Percentiles rank a stretch among this genome's conserved stretches.
These are phyloP conservation scores for Suhomyces emberorum DNA, from an alignment of 805 yeast species.

Conservation along the genomic window DNA sequence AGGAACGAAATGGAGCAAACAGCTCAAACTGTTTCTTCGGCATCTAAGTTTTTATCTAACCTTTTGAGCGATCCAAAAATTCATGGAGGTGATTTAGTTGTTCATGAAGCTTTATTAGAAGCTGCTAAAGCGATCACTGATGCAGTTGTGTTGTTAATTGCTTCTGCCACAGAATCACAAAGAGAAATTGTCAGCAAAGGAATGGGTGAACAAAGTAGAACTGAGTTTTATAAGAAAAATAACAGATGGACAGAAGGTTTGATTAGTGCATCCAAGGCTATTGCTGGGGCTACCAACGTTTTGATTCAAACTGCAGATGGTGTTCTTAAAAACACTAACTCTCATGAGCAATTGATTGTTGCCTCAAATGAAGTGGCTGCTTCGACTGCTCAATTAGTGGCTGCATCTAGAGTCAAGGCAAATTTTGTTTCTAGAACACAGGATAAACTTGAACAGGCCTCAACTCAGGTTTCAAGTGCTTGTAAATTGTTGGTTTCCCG, in stretches of 20 bases:
- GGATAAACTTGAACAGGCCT: conserved; percentile 65
- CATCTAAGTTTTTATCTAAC: conserved; percentile 55
- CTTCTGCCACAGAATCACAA: conserved; percentile 78
- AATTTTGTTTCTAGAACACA: conserved; percentile 73
- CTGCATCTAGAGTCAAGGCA: conserved; percentile 86
- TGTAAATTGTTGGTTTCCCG: conserved; percentile 68
- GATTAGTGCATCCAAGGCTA: conserved; percentile 83
- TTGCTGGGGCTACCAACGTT: conserved; percentile 78
- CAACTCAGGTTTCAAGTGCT: conserved; percentile 68
- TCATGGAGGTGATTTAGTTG: conserved; percentile 57
- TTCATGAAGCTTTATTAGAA: conserved; percentile 71
- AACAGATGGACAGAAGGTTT: conserved; percentile 94
- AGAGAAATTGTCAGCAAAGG: conserved; percentile 74
- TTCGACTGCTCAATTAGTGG: conserved; percentile 87
- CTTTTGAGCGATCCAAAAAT: conserved; percentile 53
- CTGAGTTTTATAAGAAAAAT: conserved; percentile 81
- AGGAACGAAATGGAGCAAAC: conserved; percentile 72
- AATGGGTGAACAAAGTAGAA: conserved; percentile 58
- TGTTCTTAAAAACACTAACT: conserved; percentile 56
- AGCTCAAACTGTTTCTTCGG: conserved; percentile 64
- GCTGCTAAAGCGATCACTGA: conserved; percentile 80
- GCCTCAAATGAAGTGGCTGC: conserved; percentile 92
- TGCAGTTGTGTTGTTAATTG: conserved; percentile 68
- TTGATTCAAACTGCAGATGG: conserved; percentile 86
- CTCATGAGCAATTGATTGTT: conserved; percentile 81